Evolutionary conservation across 2,329 filamentous ascomycete genomes (phyloP).

Genomic region (Clarireedia monteithiana): DNA sequence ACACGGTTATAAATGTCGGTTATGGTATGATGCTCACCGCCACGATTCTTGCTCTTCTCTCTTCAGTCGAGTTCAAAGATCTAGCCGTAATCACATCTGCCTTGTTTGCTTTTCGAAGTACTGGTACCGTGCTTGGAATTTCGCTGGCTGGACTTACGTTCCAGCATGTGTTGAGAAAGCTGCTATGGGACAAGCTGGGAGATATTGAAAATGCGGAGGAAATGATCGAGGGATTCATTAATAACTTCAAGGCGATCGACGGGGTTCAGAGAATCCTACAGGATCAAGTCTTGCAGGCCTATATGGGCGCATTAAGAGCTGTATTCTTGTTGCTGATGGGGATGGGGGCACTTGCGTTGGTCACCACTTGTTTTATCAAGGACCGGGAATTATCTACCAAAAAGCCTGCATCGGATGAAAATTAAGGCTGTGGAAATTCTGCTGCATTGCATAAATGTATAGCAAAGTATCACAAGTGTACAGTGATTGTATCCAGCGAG

Average conservation of each 20-base stretch:
- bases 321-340: slow-evolving; percentile 6
- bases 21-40: slow-evolving; percentile 58
- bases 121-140: slow-evolving; percentile 60
- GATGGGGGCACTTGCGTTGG: background rate
- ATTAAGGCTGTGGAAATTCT: too few species aligned
- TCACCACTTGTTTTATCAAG: background rate
- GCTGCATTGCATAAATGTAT: too few species aligned
- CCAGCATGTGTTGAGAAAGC: slow-evolving; percentile 9
- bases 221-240: background rate
- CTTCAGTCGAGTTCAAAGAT: slow-evolving; percentile 57
- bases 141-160: slow-evolving; percentile 29
- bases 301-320: slow-evolving; percentile 3
- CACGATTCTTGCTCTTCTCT: slow-evolving; percentile 60
- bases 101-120: slow-evolving; percentile 68
- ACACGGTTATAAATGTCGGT: slow-evolving; percentile 42
- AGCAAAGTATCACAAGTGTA: too few species aligned
- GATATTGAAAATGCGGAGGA: slow-evolving; percentile 1
- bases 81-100: slow-evolving; percentile 69
- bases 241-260: background rate
- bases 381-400: slow-evolving; percentile 2
- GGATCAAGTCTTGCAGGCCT: background rate
- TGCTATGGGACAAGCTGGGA: slow-evolving; percentile 10
- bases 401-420: background rate
- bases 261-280: background rate
- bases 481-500: too few species aligned